A percentile compares a stretch with the other conserved stretches of the same genome.
These are phyloP conservation scores for Agrocybe chaxingu DNA, from an alignment of 768 basidiomycete species.

Conservation along the genomic window DNA sequence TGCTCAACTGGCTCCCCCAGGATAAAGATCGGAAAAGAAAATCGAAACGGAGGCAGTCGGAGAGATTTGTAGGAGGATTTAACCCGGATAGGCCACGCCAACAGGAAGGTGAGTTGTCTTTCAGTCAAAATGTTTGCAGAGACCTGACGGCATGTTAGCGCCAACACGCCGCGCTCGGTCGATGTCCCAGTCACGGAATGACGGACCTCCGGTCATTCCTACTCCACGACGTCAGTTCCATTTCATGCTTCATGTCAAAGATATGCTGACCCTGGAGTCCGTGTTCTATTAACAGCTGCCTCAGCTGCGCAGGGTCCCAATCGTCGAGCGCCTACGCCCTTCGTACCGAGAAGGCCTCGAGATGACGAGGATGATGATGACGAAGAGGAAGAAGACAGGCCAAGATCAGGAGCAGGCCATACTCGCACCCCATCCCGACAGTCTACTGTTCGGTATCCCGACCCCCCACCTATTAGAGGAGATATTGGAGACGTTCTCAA, in stretches of 20 bases:
- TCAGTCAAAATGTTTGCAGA: too few species aligned
- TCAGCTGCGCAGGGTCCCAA: not conserved
- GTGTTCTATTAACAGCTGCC: not conserved
- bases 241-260: too few species aligned
- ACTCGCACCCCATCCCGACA: slow-evolving; percentile 11
- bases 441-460: slow-evolving; percentile 11
- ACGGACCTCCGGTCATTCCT: too few species aligned
- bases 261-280: too few species aligned
- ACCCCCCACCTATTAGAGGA: slow-evolving; percentile 17
- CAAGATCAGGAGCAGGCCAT: slow-evolving; percentile 10
- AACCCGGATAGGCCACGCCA: slow-evolving; percentile 11
- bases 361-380: slow-evolving; percentile 17
- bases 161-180: too few species aligned
- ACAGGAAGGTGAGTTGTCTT: slow-evolving; percentile 11
- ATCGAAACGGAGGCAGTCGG: slow-evolving; percentile 18
- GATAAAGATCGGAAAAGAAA: slow-evolving; percentile 14
- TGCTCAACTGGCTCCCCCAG: slow-evolving; percentile 21
- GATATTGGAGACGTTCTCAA: slow-evolving; percentile 25
- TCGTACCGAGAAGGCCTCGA: slow-evolving; percentile 15
- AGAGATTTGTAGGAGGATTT: slow-evolving; percentile 24
- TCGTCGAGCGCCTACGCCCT: slow-evolving; percentile 26
- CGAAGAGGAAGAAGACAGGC: slow-evolving; percentile 15
- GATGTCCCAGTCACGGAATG: too few species aligned
- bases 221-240: too few species aligned
- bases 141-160: too few species aligned